Conservation (phyloP, 2,329 filamentous ascomycete genomes). For the Aspergillus luchuensis region DNA sequence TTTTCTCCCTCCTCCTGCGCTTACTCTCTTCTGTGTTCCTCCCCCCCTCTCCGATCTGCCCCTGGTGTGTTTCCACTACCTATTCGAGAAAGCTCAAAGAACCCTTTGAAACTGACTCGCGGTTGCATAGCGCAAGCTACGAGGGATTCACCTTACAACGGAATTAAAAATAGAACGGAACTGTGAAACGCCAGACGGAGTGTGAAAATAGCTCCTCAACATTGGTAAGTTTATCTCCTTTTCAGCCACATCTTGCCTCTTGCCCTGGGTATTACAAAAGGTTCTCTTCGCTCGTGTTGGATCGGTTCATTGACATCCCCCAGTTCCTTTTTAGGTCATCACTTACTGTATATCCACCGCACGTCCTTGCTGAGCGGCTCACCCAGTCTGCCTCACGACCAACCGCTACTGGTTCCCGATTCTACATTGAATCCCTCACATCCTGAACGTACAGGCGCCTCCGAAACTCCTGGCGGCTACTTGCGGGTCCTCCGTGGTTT, state of each 20-base stretch:
- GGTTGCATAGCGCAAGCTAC: not conserved
- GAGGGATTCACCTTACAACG: slow-evolving; percentile 3
- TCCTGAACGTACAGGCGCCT: not conserved
- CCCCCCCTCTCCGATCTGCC: not conserved
- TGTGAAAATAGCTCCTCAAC: slow-evolving; percentile 7
- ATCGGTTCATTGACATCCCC: slow-evolving; percentile 1
- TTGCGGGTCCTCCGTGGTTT: slow-evolving; percentile 13
- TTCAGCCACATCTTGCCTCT: not conserved
- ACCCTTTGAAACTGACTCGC: slow-evolving; percentile 6
- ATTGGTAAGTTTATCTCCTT: slow-evolving; percentile 16
- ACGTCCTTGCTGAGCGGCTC: slow-evolving; percentile 1
- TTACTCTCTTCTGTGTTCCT: not conserved
- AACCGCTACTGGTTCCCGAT: not conserved
- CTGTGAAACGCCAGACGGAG: slow-evolving; percentile 19
- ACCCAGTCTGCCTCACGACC: not conserved
- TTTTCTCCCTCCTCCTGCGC: slow-evolving; percentile 6
- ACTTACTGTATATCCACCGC: not conserved
- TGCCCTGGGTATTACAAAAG: not conserved
- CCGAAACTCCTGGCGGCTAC: slow-evolving; percentile 2
- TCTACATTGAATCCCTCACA: not conserved
- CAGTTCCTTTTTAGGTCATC: not conserved
- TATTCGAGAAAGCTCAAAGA: slow-evolving; percentile 5
- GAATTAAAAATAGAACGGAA: slow-evolving; percentile 20
- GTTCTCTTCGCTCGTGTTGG: not conserved
- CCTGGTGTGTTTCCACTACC: not conserved